Base-by-base conservation (phyloP, 345 rosid genomes). In the Populus nigra region DNA sequence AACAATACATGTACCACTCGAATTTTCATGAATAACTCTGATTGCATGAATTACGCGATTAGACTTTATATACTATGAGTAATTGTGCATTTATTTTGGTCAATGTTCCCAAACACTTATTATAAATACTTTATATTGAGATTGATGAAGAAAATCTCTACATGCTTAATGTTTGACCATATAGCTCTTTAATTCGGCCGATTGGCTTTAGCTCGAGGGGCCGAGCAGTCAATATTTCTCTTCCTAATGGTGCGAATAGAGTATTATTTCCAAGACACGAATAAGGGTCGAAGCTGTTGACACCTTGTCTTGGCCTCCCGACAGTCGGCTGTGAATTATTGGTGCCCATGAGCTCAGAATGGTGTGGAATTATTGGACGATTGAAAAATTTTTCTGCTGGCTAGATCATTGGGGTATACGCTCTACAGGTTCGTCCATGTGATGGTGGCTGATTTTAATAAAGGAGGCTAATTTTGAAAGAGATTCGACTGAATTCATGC, bases 371-470 rank as follows among this genome's bases (percentile, higher is more conserved):
- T 73, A 80, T 84, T 82, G 80, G 68, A 49, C 5, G 27, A 74
- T 49, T 61, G 73, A 71, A 78, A 65, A 23, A 11, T 49, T 8
- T 38, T 27, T 72, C 8, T 36, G 18, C 11, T 55, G 36, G 20
- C 4, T 39, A 35, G 22, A 69, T 73, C 36, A 68, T 38, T 69
- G 72, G 76, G 39, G 68, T 77, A 38, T 41, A 41, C 38, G 69
- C 17, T 66, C 71, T 45, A 39, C 39, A 76, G 86, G 81, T 81
- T 76, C 85, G 81, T 80, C 87, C 88, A 85, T 76, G 86, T 78
- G 86, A 73, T 29, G 79, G 36, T 45, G 74, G 73, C 20, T 85
- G 73, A 74, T 63, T 82, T 81, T 45, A 31, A 72, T 49, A 29
- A 55, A 76, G 76, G 25, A 73, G 77, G 76, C 68, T 59, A 77